Base-by-base conservation (phyloP, 495 filamentous ascomycete species). In the Talaromyces stipitatus region DNA sequence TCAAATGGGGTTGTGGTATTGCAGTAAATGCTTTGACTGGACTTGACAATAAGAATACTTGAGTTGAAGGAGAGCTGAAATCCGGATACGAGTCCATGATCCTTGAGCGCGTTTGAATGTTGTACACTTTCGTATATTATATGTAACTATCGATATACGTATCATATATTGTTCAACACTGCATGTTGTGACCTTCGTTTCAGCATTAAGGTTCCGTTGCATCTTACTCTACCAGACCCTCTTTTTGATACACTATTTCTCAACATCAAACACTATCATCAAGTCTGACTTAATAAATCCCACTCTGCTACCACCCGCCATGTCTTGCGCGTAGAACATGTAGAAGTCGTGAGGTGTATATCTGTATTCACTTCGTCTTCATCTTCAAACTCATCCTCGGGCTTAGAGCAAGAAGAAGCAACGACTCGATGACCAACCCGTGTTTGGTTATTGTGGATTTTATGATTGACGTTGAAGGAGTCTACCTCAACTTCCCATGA, bases 1-100 rank as follows among this genome's bases (percentile, higher is more conserved):
- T 95, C 14, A 82, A 74, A 68, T 89, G 85, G 83, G 88, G 82
- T 8, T 92, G 88, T 71, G 79, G 78, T 61, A 74, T 82, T 48
- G 85, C 85, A 3, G 70, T 77, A 52, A 78, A 83, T 69, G 75
- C 79, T 12, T 69, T 91, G 33, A 73, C 81, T 57, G 66, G 71
- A 53, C 68, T 84, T 22, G 61, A 78, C 48, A 69, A 68, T 36
- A 20, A 36, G 2, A 11, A 3, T 24, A 5, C 26, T 32, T 53
- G 50, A 23, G 3, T 14, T 12, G 18, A 16, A 10, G 23, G 50
- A 9, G 4, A 9, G 4, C 11, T 18, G 10, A 18, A 30, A n/a
- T 24, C 30, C n/a, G 32, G 36, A 8, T 18, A 41, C 18, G 36
- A 18, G n/a, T 18, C 11, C 1, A 18, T 41, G n/a, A 41, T 20